phyloP scores from a whole-genome alignment of 2,329 filamentous ascomycete species.

The Blastomyces silverae region DNA sequence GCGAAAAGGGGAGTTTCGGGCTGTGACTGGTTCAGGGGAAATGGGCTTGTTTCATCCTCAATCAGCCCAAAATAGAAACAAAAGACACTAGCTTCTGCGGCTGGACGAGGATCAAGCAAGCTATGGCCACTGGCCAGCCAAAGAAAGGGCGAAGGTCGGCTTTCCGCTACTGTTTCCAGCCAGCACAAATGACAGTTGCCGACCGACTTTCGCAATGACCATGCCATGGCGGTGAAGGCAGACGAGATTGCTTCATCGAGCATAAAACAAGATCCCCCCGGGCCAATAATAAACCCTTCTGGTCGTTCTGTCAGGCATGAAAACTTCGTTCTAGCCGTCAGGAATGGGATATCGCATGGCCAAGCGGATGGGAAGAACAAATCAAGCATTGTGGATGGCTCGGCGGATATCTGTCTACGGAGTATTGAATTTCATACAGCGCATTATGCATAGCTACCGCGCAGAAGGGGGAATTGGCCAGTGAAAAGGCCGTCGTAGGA shows the following conservation, averaged over 20 bases:
- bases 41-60: slow-evolving; percentile 6
- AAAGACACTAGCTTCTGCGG: not conserved
- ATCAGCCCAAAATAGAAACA: slow-evolving; percentile 2
- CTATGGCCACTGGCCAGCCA: not conserved
- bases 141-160: no score
- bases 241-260: not conserved
- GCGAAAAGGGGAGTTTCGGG: not conserved
- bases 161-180: not conserved
- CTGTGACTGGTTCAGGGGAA: not conserved
- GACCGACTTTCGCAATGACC: not conserved
- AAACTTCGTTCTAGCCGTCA: not conserved
- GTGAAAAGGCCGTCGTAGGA: not conserved
- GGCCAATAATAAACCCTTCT: not conserved
- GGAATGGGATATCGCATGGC: not conserved
- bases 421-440: slow-evolving; percentile 4
- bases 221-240: not conserved
- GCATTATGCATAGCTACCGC: not conserved
- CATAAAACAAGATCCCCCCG: not conserved
- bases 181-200: not conserved
- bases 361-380: not conserved
- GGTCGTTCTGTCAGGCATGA: not conserved
- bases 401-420: not conserved
- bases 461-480: not conserved
- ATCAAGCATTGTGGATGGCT: slow-evolving; percentile 1
- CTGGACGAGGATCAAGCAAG: not conserved